These are phyloP conservation scores for Boletus sp. DNA, from an alignment of 768 basidiomycete genomes.

Conservation along the genomic window DNA sequence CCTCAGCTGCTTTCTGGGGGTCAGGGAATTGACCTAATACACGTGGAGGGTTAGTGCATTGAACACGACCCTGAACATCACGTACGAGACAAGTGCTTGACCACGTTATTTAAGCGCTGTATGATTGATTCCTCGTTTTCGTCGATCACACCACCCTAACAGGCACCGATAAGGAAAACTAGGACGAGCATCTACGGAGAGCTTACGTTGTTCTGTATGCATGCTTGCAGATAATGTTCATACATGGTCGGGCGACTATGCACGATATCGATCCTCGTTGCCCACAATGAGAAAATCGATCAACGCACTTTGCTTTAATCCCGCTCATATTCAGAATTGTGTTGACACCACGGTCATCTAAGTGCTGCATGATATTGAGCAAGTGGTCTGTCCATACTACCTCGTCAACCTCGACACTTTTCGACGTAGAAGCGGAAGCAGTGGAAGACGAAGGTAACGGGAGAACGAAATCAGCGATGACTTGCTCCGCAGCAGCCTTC, in stretches of 20 bases:
- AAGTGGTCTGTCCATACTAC: slow-evolving; percentile 81
- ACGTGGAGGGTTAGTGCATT: background rate
- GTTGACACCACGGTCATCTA: slow-evolving; percentile 59
- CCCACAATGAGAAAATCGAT: background rate
- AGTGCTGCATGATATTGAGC: slow-evolving; percentile 63
- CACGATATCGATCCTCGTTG: slow-evolving; percentile 1
- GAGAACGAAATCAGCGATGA: slow-evolving; percentile 71
- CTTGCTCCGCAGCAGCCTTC: slow-evolving; percentile 63
- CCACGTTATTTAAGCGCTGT: slow-evolving; percentile 50
- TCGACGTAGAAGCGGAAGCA: slow-evolving; percentile 39
- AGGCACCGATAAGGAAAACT: background rate
- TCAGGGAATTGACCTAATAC: slow-evolving; percentile 58
- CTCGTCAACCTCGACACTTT: slow-evolving; percentile 65
- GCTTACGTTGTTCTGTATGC: slow-evolving; percentile 81
- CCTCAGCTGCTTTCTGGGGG: slow-evolving; percentile 68
- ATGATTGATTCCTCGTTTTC: slow-evolving; percentile 66
- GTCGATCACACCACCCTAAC: slow-evolving; percentile 87
- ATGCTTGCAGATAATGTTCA: slow-evolving; percentile 67
- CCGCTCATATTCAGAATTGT: slow-evolving; percentile 59
- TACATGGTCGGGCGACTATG: slow-evolving; percentile 65
- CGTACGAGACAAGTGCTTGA: slow-evolving; percentile 62
- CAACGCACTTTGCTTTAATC: slow-evolving; percentile 55
- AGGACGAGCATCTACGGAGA: background rate
- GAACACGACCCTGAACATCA: slow-evolving; percentile 4
- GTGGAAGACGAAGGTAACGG: slow-evolving; percentile 60